Evolutionary conservation across 2,329 filamentous ascomycete species (phyloP).

Genomic region (Talaromyces sp.): DNA sequence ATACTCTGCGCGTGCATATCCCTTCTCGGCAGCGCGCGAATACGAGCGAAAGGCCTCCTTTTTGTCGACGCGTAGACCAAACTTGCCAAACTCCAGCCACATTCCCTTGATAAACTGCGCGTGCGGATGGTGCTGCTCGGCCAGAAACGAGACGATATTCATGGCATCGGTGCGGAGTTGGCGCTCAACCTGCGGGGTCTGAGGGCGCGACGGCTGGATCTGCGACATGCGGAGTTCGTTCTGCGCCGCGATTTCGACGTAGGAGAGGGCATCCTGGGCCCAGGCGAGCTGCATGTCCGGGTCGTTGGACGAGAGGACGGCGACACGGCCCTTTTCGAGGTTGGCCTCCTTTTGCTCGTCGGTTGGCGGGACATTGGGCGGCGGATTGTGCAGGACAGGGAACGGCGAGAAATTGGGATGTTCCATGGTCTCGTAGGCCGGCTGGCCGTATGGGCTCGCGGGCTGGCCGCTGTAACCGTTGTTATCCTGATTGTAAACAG

Average conservation of each 20-base stretch:
- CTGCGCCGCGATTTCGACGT: constrained; percentile 78
- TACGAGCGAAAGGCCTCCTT: constrained; percentile 90
- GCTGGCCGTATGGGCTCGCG: constrained; percentile 46
- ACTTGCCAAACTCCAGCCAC: constrained; percentile 98
- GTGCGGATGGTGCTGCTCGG: constrained; percentile 86
- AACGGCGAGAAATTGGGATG: constrained; percentile 86
- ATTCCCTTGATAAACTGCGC: constrained; percentile 92
- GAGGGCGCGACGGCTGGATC: constrained; percentile 58
- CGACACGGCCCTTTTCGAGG: constrained; percentile 74
- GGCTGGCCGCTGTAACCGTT: constrained; percentile 21
- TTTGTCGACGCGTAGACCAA: constrained; percentile 84
- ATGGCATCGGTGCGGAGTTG: constrained; percentile 82
- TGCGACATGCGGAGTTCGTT: constrained; percentile 65
- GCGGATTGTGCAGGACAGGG: constrained; percentile 71
- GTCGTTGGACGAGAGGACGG: constrained; percentile 88
- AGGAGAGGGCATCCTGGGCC: constrained; percentile 87
- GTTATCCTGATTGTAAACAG: neutral
- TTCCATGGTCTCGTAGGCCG: constrained; percentile 46
- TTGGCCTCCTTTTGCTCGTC: constrained; percentile 92
- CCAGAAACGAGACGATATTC: constrained; percentile 85
- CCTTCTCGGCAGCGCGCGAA: constrained; percentile 75
- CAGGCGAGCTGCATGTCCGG: constrained; percentile 94
- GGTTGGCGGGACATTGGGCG: constrained; percentile 84
- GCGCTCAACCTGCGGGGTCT: constrained; percentile 83
- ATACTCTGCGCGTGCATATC: constrained; percentile 86